Conservation (phyloP, 345 rosid genomes). For the Linum usitatissimum region DNA sequence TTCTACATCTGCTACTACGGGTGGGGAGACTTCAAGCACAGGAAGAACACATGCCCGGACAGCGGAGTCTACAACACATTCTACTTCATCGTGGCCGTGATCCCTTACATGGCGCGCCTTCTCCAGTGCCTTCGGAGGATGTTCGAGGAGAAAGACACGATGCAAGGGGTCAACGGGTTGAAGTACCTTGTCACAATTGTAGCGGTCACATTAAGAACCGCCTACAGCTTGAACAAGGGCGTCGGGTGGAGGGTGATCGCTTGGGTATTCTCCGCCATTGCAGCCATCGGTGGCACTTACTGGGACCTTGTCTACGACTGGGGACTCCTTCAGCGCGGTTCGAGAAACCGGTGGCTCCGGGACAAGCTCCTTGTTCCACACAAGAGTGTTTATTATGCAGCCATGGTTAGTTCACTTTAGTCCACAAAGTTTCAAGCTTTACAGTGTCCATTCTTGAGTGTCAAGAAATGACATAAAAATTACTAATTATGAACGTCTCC, state of each 20-base stretch:
- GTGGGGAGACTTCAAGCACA: conserved; percentile 43
- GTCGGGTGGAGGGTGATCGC: conserved; percentile 12
- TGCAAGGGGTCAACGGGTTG: conserved; percentile 26
- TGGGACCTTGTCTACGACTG: conserved; percentile 66
- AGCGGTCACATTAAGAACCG: neutral
- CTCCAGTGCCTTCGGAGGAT: conserved; percentile 47
- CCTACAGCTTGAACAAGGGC: neutral
- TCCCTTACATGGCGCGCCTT: neutral
- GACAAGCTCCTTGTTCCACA: conserved; percentile 52
- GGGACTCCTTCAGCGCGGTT: conserved; percentile 50
- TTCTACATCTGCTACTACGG: conserved; percentile 58
- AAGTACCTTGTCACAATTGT: neutral
- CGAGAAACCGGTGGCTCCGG: conserved; percentile 49
- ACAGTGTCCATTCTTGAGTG: too few species aligned
- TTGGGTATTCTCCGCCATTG: conserved; percentile 33
- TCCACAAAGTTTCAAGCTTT: neutral
- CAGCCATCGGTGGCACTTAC: conserved; percentile 42
- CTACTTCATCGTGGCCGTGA: neutral
- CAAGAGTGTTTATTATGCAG: conserved; percentile 37
- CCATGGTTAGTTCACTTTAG: conserved; percentile 33
- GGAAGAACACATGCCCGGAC: conserved; percentile 72
- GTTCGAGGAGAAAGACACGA: conserved; percentile 43
- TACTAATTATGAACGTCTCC: neutral
- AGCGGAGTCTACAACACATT: neutral
- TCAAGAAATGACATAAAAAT: too few species aligned